Conservation (phyloP, 2,329 filamentous ascomycete genomes). For the Huntiella abstrusa region DNA sequence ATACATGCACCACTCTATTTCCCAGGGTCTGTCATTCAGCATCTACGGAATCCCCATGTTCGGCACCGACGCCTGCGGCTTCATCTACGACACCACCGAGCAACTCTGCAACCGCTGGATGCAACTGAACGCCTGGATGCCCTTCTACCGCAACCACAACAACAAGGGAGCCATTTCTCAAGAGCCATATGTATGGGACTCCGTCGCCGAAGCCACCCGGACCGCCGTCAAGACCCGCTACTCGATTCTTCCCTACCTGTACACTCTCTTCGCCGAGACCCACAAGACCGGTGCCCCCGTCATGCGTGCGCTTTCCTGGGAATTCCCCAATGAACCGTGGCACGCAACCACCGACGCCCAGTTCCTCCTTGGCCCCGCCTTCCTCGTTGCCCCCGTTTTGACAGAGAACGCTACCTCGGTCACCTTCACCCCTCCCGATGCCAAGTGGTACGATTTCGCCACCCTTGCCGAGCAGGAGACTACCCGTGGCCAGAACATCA, state of each 20-base stretch:
- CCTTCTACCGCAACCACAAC: constrained; percentile 56
- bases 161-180: constrained; percentile 27
- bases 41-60: constrained; percentile 53
- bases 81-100: constrained; percentile 42
- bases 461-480: constrained; percentile 26
- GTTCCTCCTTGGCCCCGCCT: constrained; percentile 29
- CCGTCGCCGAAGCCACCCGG: constrained; percentile 43
- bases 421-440: constrained; percentile 26
- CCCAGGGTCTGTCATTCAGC: constrained; percentile 55
- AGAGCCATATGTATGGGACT: constrained; percentile 51
- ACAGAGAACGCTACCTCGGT: constrained; percentile 26
- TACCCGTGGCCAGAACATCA: constrained; percentile 11
- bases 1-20: constrained; percentile 59
- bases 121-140: constrained; percentile 47
- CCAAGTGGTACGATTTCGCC: constrained; percentile 34
- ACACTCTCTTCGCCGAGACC: constrained; percentile 49
- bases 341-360: constrained; percentile 29
- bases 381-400: constrained; percentile 31
- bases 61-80: constrained; percentile 62
- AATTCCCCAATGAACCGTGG: constrained; percentile 36
- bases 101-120: constrained; percentile 52
- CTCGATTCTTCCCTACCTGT: constrained; percentile 62
- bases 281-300: constrained; percentile 42
- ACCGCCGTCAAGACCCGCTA: constrained; percentile 58
- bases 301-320: constrained; percentile 52